These are phyloP conservation scores for Cucurbita maxima DNA, from an alignment of 306 rosid species.

Conservation along the genomic window DNA sequence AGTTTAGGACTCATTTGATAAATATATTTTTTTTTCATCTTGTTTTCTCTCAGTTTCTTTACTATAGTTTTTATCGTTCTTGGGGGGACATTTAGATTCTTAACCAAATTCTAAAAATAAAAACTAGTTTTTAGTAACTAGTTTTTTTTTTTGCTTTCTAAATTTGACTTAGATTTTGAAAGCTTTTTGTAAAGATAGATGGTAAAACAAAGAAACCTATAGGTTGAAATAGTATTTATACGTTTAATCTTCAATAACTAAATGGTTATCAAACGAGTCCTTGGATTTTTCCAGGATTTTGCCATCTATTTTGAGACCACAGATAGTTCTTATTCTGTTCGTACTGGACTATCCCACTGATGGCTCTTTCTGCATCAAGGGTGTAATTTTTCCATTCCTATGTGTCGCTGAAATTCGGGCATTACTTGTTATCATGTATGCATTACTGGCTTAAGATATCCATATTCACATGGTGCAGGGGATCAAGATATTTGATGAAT, in stretches of 20 bases:
- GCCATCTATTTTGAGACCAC: background rate
- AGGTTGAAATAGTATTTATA: background rate
- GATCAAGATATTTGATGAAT: constrained; percentile 54
- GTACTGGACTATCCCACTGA: background rate
- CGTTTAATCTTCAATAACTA: background rate
- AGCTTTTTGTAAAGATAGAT: no score
- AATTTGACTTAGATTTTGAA: no score
- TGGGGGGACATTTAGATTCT: background rate
- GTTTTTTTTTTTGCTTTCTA: no score
- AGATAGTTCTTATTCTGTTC: background rate
- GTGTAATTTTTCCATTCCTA: background rate
- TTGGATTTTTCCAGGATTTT: background rate
- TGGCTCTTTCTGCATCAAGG: background rate
- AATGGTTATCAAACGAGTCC: background rate
- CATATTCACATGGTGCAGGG: constrained; percentile 46
- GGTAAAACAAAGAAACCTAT: no score
- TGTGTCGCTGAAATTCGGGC: background rate
- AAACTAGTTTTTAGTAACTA: background rate
- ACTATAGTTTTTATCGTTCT: background rate
- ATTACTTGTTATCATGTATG: background rate
- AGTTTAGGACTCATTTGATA: background rate
- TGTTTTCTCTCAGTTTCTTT: background rate
- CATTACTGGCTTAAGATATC: constrained; percentile 13
- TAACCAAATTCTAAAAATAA: background rate
- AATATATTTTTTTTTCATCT: no score